These are phyloP conservation scores for Exophiala xenobiotica DNA, from an alignment of 2,329 filamentous ascomycete genomes.

Conservation along the genomic window DNA sequence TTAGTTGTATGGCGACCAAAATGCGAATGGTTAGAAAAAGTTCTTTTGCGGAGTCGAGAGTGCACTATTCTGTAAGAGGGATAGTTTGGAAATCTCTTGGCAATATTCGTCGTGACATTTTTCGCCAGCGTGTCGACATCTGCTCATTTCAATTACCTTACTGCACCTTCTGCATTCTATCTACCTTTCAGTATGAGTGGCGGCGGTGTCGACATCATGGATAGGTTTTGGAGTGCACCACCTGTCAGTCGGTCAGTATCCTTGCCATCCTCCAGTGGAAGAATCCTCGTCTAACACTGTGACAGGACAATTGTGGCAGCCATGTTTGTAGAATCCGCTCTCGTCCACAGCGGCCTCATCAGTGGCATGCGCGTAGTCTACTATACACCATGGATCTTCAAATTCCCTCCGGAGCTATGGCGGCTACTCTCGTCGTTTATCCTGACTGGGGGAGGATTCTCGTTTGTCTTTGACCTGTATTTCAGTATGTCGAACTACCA, in stretches of 20 bases:
- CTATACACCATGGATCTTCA: conserved; percentile 54
- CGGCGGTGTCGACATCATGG: conserved; percentile 43
- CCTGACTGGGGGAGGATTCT: conserved; percentile 55
- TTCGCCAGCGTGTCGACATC: conserved; percentile 7
- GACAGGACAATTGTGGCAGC: conserved; percentile 66
- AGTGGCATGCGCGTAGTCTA: conserved; percentile 49
- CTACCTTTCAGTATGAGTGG: conserved; percentile 12
- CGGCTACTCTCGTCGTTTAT: conserved; percentile 59
- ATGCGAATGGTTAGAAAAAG: no score
- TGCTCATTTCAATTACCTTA: not conserved
- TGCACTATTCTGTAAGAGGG: not conserved
- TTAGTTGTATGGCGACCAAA: no score
- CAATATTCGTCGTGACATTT: not conserved
- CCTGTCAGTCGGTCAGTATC: conserved; percentile 63
- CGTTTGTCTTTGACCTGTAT: conserved; percentile 71
- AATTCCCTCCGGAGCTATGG: conserved; percentile 61
- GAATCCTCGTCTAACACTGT: conserved; percentile 48
- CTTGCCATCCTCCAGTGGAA: conserved; percentile 10
- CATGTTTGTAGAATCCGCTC: conserved; percentile 62
- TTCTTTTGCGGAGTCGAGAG: not conserved
- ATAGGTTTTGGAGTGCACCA: conserved; percentile 64
- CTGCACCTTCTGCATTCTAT: not conserved
- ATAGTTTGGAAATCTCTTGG: not conserved
- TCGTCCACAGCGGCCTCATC: conserved; percentile 60
- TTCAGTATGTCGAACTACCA: conserved; percentile 53